Percentiles rank a stretch among this genome's conserved stretches.
phyloP scores from a whole-genome alignment of 2,329 filamentous ascomycete species.

The Talaromyces sp. region DNA sequence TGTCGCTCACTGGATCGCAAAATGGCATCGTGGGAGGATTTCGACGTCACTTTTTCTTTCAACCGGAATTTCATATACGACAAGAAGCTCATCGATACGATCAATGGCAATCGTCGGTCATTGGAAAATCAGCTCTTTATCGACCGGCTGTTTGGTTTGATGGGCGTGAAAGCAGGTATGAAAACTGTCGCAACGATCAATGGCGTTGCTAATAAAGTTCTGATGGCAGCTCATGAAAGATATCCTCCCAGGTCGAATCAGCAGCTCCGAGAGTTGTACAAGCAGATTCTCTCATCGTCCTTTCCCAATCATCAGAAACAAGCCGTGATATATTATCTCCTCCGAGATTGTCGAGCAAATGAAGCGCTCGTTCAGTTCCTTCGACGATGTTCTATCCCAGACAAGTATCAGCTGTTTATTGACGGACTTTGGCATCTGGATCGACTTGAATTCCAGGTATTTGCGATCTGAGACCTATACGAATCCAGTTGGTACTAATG shows the following conservation, averaged over 20 bases:
- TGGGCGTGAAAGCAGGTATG: conserved; percentile 67
- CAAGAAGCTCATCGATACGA: conserved; percentile 58
- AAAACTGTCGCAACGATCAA: background rate
- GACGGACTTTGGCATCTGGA: conserved; percentile 81
- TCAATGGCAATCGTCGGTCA: conserved; percentile 63
- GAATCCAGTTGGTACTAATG: background rate
- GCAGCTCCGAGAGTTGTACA: conserved; percentile 66
- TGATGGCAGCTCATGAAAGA: conserved; percentile 52
- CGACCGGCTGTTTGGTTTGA: conserved; percentile 68
- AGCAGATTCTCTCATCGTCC: conserved; percentile 62
- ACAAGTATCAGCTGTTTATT: conserved; percentile 76
- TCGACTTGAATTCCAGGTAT: conserved; percentile 63
- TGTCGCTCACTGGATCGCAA: conserved; percentile 14
- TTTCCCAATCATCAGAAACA: conserved; percentile 74
- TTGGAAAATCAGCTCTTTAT: conserved; percentile 73
- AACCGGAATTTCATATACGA: conserved; percentile 62
- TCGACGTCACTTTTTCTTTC: conserved; percentile 64
- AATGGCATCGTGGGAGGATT: conserved; percentile 56
- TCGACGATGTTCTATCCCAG: conserved; percentile 62
- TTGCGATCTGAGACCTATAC: conserved; percentile 17
- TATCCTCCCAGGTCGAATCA: conserved; percentile 73
- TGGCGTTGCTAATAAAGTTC: background rate
- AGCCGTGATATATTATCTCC: conserved; percentile 77
- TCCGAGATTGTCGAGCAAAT: conserved; percentile 66
- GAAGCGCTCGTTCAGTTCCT: conserved; percentile 60